Evolutionary conservation across 2,329 filamentous ascomycete species (phyloP).

Genomic region (Elsinoe fawcettii): DNA sequence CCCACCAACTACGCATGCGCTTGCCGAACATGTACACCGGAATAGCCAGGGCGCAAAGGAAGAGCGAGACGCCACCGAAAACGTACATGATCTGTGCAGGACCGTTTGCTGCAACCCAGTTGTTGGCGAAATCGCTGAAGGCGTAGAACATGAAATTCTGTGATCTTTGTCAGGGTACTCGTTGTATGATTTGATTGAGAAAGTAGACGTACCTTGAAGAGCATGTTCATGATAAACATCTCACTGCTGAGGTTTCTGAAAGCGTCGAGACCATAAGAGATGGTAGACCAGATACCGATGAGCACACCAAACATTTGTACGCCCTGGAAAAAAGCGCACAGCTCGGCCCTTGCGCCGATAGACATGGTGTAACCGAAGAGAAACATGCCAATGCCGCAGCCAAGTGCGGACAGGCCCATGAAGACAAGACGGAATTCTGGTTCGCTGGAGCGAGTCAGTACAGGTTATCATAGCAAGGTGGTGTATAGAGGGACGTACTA

Average conservation of each 20-base stretch:
- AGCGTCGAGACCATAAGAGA: conserved; percentile 25
- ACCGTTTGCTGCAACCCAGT: conserved; percentile 23
- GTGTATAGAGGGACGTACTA: conserved; percentile 5
- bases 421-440: conserved; percentile 27
- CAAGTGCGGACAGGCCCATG: conserved; percentile 17
- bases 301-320: conserved; percentile 26
- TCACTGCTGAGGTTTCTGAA: conserved; percentile 25
- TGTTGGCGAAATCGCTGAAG: conserved; percentile 25
- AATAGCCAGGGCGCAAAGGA: conserved; percentile 22
- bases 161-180: neutral
- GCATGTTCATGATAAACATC: conserved; percentile 28
- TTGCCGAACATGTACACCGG: conserved; percentile 27
- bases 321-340: conserved; percentile 27
- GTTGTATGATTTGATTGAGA: neutral
- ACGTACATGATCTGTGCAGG: conserved; percentile 26
- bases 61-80: conserved; percentile 25
- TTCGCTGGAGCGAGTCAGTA: conserved; percentile 19
- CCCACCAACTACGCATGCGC: conserved; percentile 19
- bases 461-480: neutral
- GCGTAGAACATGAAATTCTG: conserved; percentile 29
- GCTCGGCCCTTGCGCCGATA: conserved; percentile 19
- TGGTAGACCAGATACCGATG: conserved; percentile 24
- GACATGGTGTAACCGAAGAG: conserved; percentile 23
- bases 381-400: conserved; percentile 25
- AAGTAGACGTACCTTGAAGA: conserved; percentile 22